Conservation (phyloP, 495 filamentous ascomycete species). For the Hypoxylon fuscum region DNA sequence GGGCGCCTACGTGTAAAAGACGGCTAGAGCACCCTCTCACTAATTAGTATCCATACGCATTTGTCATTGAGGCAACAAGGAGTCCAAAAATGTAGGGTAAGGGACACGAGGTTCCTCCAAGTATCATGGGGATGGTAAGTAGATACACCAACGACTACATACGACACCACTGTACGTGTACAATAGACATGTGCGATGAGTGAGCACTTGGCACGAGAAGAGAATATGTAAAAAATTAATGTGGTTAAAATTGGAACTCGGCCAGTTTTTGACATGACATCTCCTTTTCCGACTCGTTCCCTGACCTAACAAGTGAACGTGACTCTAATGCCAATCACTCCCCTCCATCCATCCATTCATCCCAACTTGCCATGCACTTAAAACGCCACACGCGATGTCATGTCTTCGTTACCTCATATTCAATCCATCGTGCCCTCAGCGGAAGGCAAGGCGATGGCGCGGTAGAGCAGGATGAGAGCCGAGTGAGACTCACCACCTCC, state of each 20-base stretch:
- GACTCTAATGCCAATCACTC: constrained; percentile 41
- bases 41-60: no score
- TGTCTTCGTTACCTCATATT: constrained; percentile 11
- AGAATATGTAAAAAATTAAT: no score
- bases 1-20: no score
- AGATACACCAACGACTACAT: no score
- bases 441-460: constrained; percentile 72
- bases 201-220: neutral
- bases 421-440: constrained; percentile 53
- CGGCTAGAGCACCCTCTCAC: no score
- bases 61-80: no score
- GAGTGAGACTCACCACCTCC: constrained; percentile 98
- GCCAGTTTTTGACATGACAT: constrained; percentile 13
- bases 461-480: constrained; percentile 91
- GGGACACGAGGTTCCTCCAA: no score
- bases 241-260: neutral
- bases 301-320: constrained; percentile 30
- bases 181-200: neutral
- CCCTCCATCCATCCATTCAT: constrained; percentile 11
- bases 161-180: neutral
- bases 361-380: constrained; percentile 33
- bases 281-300: constrained; percentile 32
- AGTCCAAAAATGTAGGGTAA: no score
- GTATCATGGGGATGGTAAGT: no score
- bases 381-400: constrained; percentile 27